Evolutionary conservation across 1,284 basidiomycete species (phyloP).

Genomic region (Cryptococcus sp.): DNA sequence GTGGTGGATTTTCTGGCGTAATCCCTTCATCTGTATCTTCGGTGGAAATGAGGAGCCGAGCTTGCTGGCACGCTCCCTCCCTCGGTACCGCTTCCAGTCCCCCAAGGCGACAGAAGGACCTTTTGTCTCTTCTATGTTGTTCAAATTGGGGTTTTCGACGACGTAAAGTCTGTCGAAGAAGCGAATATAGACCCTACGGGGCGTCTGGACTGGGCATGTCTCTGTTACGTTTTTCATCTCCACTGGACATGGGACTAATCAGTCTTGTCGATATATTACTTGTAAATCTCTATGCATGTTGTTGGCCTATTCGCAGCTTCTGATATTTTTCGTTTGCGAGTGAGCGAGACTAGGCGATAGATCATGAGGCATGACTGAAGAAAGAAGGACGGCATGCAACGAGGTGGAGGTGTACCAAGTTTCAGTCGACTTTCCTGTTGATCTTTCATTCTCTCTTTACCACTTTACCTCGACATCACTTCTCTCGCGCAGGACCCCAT

Average conservation of each 20-base stretch:
- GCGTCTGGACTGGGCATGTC: slow-evolving; percentile 40
- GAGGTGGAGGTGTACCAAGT: slow-evolving; percentile 7
- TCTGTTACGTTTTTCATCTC: slow-evolving; percentile 24
- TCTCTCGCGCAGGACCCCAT: too few species aligned
- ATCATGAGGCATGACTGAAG: too few species aligned
- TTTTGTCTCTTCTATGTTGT: slow-evolving; percentile 27
- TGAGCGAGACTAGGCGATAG: too few species aligned
- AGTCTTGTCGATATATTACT: slow-evolving; percentile 30
- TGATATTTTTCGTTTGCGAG: too few species aligned
- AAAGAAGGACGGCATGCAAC: too few species aligned
- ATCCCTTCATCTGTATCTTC: too few species aligned
- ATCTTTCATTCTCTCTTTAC: slow-evolving; percentile 7
- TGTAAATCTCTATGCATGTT: neutral
- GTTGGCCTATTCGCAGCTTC: too few species aligned
- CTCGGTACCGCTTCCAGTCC: slow-evolving; percentile 29
- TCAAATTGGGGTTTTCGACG: slow-evolving; percentile 14
- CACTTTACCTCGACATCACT: neutral
- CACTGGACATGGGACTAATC: slow-evolving; percentile 38
- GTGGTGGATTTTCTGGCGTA: too few species aligned
- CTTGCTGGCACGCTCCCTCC: too few species aligned
- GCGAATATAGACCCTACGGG: slow-evolving; percentile 21
- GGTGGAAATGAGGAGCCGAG: too few species aligned
- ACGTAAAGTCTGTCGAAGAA: slow-evolving; percentile 13
- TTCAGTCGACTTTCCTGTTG: slow-evolving; percentile 28
- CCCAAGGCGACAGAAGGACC: slow-evolving; percentile 26